These are phyloP conservation scores for Fagus crenata DNA, from an alignment of 306 rosid species.

Conservation along the genomic window DNA sequence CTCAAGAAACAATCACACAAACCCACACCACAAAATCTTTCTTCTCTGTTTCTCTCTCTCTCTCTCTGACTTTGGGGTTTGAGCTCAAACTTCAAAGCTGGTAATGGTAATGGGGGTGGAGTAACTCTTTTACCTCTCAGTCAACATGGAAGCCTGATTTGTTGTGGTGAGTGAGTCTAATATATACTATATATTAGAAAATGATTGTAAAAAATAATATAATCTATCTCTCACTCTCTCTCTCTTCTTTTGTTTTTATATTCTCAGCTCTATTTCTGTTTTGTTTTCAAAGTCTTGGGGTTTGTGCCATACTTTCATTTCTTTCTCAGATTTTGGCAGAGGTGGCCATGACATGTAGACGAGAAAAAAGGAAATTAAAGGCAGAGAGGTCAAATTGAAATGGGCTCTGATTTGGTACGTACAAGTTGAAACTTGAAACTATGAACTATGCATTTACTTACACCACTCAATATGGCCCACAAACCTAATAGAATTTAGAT, in stretches of 20 bases:
- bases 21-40: conserved; percentile 19
- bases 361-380: not conserved
- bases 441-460: not conserved
- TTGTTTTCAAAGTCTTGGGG: conserved; percentile 61
- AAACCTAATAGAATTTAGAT: not conserved
- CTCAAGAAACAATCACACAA: conserved; percentile 30
- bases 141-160: conserved; percentile 40
- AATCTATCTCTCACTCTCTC: conserved; percentile 2
- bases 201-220: conserved; percentile 33
- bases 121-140: conserved; percentile 27
- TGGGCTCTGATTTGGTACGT: conserved; percentile 6
- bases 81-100: conserved; percentile 68
- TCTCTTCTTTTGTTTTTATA: conserved; percentile 42
- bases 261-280: conserved; percentile 53
- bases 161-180: conserved; percentile 30
- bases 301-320: conserved; percentile 68
- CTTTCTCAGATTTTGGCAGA: conserved; percentile 67
- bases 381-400: conserved; percentile 30
- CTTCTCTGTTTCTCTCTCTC: conserved; percentile 38
- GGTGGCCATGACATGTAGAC: conserved; percentile 58
- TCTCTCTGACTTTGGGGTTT: conserved; percentile 43
- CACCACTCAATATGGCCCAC: not conserved
- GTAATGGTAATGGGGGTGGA: conserved; percentile 29
- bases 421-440: not conserved
- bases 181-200: not conserved